A percentile compares a stretch with the other conserved stretches of the same genome.
These are phyloP conservation scores for Gracilariopsis chorda DNA, from an alignment of 23 red algal genomes.

Conservation along the genomic window DNA sequence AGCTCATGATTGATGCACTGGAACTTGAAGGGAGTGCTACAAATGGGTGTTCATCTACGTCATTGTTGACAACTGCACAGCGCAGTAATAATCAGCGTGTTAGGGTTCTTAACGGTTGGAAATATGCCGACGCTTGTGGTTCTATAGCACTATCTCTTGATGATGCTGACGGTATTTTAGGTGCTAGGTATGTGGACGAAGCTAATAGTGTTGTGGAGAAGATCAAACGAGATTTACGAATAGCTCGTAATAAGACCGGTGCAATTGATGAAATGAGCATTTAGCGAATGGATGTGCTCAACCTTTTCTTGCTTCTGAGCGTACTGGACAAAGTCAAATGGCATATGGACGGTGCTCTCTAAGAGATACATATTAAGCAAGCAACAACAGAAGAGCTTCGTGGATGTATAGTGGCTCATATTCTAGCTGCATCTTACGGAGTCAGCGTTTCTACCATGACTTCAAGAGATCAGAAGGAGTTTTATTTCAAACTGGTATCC, in stretches of 20 bases:
- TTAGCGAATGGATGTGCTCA: neutral
- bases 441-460: neutral
- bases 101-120: no score
- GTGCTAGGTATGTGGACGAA: neutral
- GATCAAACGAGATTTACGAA: no score
- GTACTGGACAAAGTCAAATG: neutral
- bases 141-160: no score
- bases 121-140: no score
- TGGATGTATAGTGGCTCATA: neutral
- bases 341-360: neutral
- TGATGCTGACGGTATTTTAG: neutral
- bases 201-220: neutral
- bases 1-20: no score
- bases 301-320: neutral
- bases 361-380: neutral
- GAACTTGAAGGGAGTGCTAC: no score
- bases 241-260: no score
- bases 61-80: no score
- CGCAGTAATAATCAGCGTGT: no score
- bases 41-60: no score
- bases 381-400: neutral
- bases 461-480: neutral
- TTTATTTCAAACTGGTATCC: slow-evolving; percentile 7
- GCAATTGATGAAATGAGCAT: neutral
- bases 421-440: slow-evolving; percentile 12